Percentiles rank a stretch among this genome's conserved stretches.
phyloP scores from a whole-genome alignment of 495 filamentous ascomycete genomes.

The Neurospora tetrasperma region DNA sequence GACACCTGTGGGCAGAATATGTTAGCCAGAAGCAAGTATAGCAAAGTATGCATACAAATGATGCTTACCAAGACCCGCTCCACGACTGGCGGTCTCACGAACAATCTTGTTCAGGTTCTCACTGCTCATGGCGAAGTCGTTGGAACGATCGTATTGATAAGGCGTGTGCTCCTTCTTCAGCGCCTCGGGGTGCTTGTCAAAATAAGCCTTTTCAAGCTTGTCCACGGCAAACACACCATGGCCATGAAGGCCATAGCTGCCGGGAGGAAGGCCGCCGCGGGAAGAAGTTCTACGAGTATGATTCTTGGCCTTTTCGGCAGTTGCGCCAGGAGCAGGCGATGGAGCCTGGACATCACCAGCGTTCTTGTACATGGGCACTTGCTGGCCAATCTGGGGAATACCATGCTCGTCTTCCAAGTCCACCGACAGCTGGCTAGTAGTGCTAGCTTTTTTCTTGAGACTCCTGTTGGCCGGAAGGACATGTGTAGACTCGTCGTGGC shows the following conservation, averaged over 20 bases:
- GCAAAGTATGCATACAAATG: neutral
- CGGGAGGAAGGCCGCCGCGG: conserved; percentile 49
- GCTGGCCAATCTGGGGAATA: conserved; percentile 79
- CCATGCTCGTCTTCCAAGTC: conserved; percentile 61
- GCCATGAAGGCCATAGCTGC: conserved; percentile 78
- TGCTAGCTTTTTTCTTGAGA: conserved; percentile 55
- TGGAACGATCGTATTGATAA: conserved; percentile 49
- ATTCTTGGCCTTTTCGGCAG: conserved; percentile 43
- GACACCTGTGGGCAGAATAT: conserved; percentile 26
- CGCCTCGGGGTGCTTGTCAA: conserved; percentile 77
- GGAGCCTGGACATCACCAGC: conserved; percentile 96
- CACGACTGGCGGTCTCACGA: conserved; percentile 53
- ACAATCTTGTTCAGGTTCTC: conserved; percentile 90
- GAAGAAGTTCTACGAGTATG: conserved; percentile 50
- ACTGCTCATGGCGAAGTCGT: conserved; percentile 81
- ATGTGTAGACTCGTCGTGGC: conserved; percentile 31
- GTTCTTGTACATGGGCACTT: conserved; percentile 89
- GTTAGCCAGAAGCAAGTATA: conserved; percentile 19
- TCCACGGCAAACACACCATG: conserved; percentile 61
- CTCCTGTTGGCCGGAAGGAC: conserved; percentile 24
- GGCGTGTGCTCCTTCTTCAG: conserved; percentile 54
- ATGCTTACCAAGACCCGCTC: conserved; percentile 53
- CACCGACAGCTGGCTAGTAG: conserved; percentile 42
- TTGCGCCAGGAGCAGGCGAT: conserved; percentile 57
- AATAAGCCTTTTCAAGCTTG: conserved; percentile 79